Base-by-base conservation (phyloP, 352 stramenopile species). In the Phytophthora sojae region DNA sequence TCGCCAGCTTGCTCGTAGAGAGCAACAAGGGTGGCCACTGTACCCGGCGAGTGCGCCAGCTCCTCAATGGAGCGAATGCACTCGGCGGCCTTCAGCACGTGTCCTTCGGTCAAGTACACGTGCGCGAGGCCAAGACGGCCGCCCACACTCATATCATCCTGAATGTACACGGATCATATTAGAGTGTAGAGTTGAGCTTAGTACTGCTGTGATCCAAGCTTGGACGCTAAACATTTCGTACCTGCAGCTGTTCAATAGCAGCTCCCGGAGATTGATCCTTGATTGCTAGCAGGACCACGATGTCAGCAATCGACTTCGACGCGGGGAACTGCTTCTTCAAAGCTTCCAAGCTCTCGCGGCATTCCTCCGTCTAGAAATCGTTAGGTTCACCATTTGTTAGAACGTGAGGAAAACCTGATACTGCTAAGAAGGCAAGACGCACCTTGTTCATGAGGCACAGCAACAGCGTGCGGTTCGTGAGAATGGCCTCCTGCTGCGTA, bases 381-480 rank as follows among this genome's bases (percentile, higher is more conserved):
- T 53, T 75, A 45, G 74, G 11, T 50, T 26, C 45, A 7, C 21
- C 12, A 54, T 39, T 45, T 2, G 11, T 12, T 55, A 15, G 23
- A 57, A 56, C 32, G 26, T 30, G 26, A 7, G 3, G 61, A 21
- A 9, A 50, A 21, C 30, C 8, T 32, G 19, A 11, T 6, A 17
- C 35, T 23, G 30, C 61, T 6, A 42, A 11, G n/a, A 52, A 14
- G 21, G 8, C 47, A 39, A 35, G 37, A 14, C 54, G 26, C 53
- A 90, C 80, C 79, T 96, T 96, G 69, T 94, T 82, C 77, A 94
- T 78, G 15, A 92, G 82, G 42, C 82, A 91, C 21, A 93, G 73
- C 19, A 96, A 52, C 21, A 95, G 71, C 66, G 84, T 87, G 45
- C 81, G 80, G 75, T 96, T 96, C 17, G 78, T 80, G 5, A 94